Percentiles rank a stretch among this genome's conserved stretches.
These are phyloP conservation scores for Sporothrix curviconia DNA, from an alignment of 2,329 filamentous ascomycete species.

Conservation along the genomic window DNA sequence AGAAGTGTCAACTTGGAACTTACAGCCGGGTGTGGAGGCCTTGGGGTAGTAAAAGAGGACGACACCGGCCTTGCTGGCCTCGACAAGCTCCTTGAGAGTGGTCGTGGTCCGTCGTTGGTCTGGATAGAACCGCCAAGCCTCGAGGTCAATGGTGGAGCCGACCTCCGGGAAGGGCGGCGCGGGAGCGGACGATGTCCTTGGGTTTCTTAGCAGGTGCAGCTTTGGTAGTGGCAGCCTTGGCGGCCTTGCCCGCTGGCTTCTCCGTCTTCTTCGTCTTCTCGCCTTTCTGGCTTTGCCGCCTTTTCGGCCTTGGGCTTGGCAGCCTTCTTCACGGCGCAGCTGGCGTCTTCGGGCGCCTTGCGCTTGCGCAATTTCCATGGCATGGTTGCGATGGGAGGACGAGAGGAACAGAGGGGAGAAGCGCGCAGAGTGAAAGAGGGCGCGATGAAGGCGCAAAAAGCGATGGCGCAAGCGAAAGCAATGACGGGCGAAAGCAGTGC, in stretches of 20 bases:
- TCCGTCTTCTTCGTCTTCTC: constrained; percentile 5
- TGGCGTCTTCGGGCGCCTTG: constrained; percentile 41
- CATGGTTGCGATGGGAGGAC: constrained; percentile 34
- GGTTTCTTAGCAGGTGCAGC: constrained; percentile 21
- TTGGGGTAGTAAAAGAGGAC: constrained; percentile 94
- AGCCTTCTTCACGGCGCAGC: constrained; percentile 14
- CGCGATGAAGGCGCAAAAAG: background rate
- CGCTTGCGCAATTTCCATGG: constrained; percentile 55
- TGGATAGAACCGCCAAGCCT: constrained; percentile 68
- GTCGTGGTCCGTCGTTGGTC: constrained; percentile 79
- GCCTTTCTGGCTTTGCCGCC: constrained; percentile 12
- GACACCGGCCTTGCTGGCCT: constrained; percentile 76
- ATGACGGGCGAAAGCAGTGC: constrained; percentile 1
- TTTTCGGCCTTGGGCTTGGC: constrained; percentile 17
- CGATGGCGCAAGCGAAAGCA: background rate
- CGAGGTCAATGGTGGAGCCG: constrained; percentile 50
- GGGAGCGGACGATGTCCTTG: constrained; percentile 28
- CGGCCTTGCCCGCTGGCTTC: constrained; percentile 17
- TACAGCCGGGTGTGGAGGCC: constrained; percentile 91
- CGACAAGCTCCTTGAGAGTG: constrained; percentile 71
- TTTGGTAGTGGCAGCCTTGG: constrained; percentile 25
- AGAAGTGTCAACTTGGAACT: constrained; percentile 32
- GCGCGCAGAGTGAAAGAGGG: background rate
- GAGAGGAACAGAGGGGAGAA: background rate
- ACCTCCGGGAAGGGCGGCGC: constrained; percentile 33